These are phyloP conservation scores for Pseudonitzschia multiseries DNA, from an alignment of 108 stramenopile species.

Conservation along the genomic window DNA sequence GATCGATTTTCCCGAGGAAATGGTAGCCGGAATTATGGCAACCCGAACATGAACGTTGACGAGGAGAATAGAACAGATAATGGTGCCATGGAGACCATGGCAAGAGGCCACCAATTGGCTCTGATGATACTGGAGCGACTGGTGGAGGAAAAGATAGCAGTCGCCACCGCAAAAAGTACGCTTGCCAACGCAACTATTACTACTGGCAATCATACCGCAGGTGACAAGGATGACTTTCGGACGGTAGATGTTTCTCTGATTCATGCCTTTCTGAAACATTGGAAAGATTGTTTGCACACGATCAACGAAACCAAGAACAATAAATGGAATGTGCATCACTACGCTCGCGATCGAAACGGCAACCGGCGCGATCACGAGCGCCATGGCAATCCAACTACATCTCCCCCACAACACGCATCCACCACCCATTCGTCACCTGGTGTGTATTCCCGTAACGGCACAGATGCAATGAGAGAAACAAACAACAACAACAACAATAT, in stretches of 20 bases:
- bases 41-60: too few species aligned
- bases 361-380: neutral
- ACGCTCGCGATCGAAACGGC: neutral
- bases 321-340: neutral
- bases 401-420: neutral
- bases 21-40: too few species aligned
- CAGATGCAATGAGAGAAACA: neutral
- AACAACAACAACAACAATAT: neutral
- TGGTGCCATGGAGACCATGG: neutral
- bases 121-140: constrained; percentile 23
- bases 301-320: neutral
- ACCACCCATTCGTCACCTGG: neutral
- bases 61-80: too few species aligned
- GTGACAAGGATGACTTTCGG: constrained; percentile 4
- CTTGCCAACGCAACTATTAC: neutral
- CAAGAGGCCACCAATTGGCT: neutral
- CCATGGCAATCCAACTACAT: neutral
- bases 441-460: neutral
- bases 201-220: neutral
- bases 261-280: constrained; percentile 24
- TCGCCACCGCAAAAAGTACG: neutral
- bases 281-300: constrained; percentile 15
- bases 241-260: constrained; percentile 26
- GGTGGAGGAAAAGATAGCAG: constrained; percentile 18
- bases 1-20: too few species aligned